Conservation (phyloP, 2,329 filamentous ascomycete genomes). For the Aspergillus udagawae region DNA sequence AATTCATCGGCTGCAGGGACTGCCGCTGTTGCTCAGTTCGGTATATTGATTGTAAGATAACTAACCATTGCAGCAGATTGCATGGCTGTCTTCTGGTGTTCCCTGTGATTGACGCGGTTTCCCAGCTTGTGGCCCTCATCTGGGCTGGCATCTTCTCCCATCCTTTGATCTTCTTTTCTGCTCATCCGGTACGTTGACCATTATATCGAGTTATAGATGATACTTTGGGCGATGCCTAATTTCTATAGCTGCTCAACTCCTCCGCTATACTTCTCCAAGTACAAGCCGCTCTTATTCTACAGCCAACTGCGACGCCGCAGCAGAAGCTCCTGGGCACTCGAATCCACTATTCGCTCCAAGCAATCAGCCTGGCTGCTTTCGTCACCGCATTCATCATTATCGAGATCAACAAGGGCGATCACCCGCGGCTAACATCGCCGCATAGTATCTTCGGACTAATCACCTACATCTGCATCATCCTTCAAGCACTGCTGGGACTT, state of each 20-base stretch:
- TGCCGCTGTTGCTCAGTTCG: conserved; percentile 73
- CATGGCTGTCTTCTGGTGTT: not conserved
- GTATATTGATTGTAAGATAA: conserved; percentile 61
- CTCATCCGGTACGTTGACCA: conserved; percentile 69
- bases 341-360: conserved; percentile 65
- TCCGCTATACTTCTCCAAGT: conserved; percentile 70
- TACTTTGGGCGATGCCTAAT: not conserved
- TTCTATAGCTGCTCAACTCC: conserved; percentile 49
- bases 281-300: conserved; percentile 77
- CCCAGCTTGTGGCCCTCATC: conserved; percentile 64
- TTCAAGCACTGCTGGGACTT: conserved; percentile 76
- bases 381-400: conserved; percentile 42
- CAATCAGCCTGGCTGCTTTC: conserved; percentile 48
- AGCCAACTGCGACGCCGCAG: conserved; percentile 73
- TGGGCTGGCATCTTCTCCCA: conserved; percentile 73
- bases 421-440: conserved; percentile 66
- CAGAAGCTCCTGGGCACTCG: conserved; percentile 66
- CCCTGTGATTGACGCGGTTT: not conserved
- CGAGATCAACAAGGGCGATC: conserved; percentile 72
- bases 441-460: conserved; percentile 81
- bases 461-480: conserved; percentile 64
- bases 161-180: conserved; percentile 75
- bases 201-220: conserved; percentile 24
- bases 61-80: not conserved
- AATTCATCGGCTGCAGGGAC: conserved; percentile 58